Conservation (phyloP, 2,329 filamentous ascomycete species). For the Leptographium procerum region DNA sequence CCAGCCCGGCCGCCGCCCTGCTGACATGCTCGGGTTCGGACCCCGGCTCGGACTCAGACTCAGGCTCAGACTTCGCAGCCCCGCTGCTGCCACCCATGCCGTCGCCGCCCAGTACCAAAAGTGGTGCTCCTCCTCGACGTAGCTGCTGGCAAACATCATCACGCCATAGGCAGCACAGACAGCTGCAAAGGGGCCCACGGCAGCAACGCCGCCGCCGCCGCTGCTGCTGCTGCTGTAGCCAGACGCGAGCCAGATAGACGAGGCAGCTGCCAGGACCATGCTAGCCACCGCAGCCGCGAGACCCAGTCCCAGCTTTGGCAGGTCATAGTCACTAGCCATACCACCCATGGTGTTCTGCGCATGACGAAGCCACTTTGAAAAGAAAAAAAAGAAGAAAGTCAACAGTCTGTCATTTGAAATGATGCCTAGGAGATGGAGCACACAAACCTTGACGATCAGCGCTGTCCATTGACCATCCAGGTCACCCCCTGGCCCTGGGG, state of each 20-base stretch:
- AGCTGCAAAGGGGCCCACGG: conserved; percentile 31
- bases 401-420: too few relatives aligned
- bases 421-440: neutral
- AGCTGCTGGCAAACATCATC: conserved; percentile 98
- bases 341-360: conserved; percentile 76
- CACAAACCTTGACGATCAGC: conserved; percentile 29
- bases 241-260: conserved; percentile 19
- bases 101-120: conserved; percentile 93
- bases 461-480: conserved; percentile 7
- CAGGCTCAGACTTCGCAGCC: conserved; percentile 28
- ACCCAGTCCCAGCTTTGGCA: conserved; percentile 46
- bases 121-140: conserved; percentile 95
- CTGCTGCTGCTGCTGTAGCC: conserved; percentile 4
- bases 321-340: conserved; percentile 86
- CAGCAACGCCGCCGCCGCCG: too few relatives aligned
- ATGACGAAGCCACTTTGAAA: conserved; percentile 47
- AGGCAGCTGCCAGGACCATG: conserved; percentile 27
- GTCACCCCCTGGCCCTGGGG: conserved; percentile 8
- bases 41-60: too few relatives aligned
- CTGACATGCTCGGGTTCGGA: too few relatives aligned
- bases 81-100: conserved; percentile 52
- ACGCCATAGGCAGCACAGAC: conserved; percentile 55
- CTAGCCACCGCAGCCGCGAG: conserved; percentile 25
- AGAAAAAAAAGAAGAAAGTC: neutral
- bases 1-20: neutral